phyloP scores from a whole-genome alignment of 805 yeast genomes.

The Tetrapisispora pingtungensis region DNA sequence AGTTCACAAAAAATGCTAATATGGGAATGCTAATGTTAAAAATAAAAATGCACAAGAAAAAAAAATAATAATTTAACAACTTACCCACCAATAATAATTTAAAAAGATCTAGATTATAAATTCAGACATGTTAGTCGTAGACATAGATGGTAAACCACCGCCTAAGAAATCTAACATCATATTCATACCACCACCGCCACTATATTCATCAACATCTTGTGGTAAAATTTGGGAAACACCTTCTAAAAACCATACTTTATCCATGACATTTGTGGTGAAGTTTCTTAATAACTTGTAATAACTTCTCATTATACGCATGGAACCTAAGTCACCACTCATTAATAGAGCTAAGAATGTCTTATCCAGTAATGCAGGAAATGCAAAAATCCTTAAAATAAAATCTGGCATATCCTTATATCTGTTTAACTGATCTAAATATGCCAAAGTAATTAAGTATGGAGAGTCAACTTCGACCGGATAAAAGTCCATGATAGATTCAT shows the following conservation, averaged over 20 bases:
- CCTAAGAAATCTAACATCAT: slow-evolving; percentile 86
- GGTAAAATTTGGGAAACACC: slow-evolving; percentile 86
- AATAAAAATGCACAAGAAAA: neutral
- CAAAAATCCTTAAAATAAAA: slow-evolving; percentile 77
- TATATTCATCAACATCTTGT: slow-evolving; percentile 82
- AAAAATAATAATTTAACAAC: neutral
- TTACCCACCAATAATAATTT: neutral
- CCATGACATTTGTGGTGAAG: slow-evolving; percentile 79
- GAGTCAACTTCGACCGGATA: slow-evolving; percentile 79
- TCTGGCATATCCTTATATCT: slow-evolving; percentile 77
- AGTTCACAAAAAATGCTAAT: neutral
- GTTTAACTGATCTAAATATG: slow-evolving; percentile 75
- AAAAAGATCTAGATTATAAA: slow-evolving; percentile 7
- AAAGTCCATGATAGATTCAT: slow-evolving; percentile 71
- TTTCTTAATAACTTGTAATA: slow-evolving; percentile 74
- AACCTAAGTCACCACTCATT: slow-evolving; percentile 75
- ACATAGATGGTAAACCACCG: slow-evolving; percentile 46
- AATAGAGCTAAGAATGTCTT: slow-evolving; percentile 65
- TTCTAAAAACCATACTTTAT: slow-evolving; percentile 87
- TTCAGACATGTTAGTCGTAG: slow-evolving; percentile 32
- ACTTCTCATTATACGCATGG: slow-evolving; percentile 84
- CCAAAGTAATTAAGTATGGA: slow-evolving; percentile 77
- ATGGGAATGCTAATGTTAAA: too few relatives aligned
- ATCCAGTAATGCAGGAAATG: slow-evolving; percentile 88
- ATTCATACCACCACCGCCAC: slow-evolving; percentile 90